phyloP scores from a whole-genome alignment of 1,284 basidiomycete species.

The Filobasidium uniguttulatum region DNA sequence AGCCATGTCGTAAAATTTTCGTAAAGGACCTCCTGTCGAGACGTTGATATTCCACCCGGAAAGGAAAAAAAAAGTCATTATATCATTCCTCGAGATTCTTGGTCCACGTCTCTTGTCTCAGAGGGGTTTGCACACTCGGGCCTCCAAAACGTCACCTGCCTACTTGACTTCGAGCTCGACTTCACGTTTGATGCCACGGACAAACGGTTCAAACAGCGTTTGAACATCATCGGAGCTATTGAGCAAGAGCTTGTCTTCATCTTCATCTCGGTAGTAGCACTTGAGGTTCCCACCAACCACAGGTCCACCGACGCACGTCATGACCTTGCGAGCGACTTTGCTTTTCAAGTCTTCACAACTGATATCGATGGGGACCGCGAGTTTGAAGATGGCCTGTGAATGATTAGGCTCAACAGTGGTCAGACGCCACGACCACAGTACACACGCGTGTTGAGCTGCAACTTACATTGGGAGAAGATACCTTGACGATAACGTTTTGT shows the following conservation, averaged over 20 bases:
- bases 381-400: conserved; percentile 71
- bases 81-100: no score
- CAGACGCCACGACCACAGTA: background rate
- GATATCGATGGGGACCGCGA: conserved; percentile 65
- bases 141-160: background rate
- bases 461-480: conserved; percentile 29
- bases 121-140: no score
- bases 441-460: background rate
- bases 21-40: no score
- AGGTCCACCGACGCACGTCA: conserved; percentile 64
- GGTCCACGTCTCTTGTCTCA: no score
- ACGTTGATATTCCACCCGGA: no score
- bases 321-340: conserved; percentile 81
- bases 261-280: conserved; percentile 79
- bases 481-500: conserved; percentile 59
- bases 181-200: conserved; percentile 11
- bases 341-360: conserved; percentile 71
- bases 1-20: no score
- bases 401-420: conserved; percentile 17
- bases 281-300: conserved; percentile 39
- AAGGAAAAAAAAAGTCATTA: no score
- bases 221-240: conserved; percentile 78
- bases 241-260: conserved; percentile 73
- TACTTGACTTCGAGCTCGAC: conserved; percentile 15
- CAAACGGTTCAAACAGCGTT: conserved; percentile 58